Percentiles rank a stretch among this genome's conserved stretches.
These are phyloP conservation scores for Glomus cerebriforme DNA, from an alignment of 192 early-diverging fungal genomes.

Conservation along the genomic window DNA sequence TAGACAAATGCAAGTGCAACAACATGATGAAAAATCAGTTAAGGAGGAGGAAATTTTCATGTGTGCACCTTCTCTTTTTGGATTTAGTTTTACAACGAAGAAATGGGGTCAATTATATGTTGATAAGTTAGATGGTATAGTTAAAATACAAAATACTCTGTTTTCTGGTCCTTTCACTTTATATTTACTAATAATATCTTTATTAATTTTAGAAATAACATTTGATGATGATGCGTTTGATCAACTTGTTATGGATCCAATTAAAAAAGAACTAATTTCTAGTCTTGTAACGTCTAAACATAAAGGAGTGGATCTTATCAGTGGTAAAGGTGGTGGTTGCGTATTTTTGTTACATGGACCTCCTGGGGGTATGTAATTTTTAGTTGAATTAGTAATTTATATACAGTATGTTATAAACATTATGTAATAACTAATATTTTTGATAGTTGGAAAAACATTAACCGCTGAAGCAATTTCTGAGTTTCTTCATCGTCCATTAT, in stretches of 20 bases:
- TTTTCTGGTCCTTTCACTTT: too few species aligned
- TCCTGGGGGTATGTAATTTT: constrained; percentile 39
- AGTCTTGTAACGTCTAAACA: constrained; percentile 7
- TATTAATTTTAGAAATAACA: neutral
- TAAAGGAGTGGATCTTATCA: constrained; percentile 52
- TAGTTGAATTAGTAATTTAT: neutral
- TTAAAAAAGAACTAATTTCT: neutral
- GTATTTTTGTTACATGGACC: constrained; percentile 62
- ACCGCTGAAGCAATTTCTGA: constrained; percentile 64
- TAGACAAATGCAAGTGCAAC: too few species aligned
- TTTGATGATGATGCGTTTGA: constrained; percentile 17
- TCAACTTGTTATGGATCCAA: neutral
- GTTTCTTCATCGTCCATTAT: constrained; percentile 53
- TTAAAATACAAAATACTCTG: too few species aligned
- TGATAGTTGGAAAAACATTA: constrained; percentile 54
- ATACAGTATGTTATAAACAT: neutral
- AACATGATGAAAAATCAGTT: too few species aligned
- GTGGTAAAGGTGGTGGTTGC: constrained; percentile 52
- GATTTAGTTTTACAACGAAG: too few species aligned
- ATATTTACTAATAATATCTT: neutral
- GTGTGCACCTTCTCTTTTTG: too few species aligned
- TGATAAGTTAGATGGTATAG: too few species aligned
- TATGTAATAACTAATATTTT: too few species aligned
- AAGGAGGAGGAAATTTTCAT: too few species aligned
- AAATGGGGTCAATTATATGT: too few species aligned